A percentile compares a stretch with the other conserved stretches of the same genome.
phyloP scores from a whole-genome alignment of 139 green algal species.

The Volvox reticuliferus region DNA sequence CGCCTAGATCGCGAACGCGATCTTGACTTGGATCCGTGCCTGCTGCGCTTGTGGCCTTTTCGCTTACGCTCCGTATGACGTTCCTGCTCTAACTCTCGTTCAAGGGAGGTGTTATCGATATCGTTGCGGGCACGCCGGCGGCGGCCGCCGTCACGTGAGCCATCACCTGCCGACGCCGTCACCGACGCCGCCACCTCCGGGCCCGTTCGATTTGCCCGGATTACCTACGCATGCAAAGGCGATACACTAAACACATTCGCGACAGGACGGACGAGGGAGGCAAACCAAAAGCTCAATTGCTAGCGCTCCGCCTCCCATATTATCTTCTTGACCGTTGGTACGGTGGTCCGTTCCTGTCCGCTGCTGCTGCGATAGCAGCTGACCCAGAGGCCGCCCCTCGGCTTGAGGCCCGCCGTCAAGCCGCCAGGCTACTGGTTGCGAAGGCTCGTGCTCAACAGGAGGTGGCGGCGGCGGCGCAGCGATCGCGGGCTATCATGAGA shows the following conservation, averaged over 20 bases:
- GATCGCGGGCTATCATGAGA: background rate
- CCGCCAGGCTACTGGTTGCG: conserved; percentile 20
- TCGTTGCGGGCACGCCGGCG: too few relatives aligned
- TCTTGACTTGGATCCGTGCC: background rate
- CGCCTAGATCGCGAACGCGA: background rate
- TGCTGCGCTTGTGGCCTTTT: background rate
- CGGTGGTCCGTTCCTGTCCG: too few relatives aligned
- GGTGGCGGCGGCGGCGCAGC: conserved; percentile 34
- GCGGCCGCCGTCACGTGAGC: too few relatives aligned
- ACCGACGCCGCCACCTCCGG: background rate
- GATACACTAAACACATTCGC: background rate
- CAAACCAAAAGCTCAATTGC: too few relatives aligned
- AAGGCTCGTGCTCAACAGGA: conserved; percentile 38
- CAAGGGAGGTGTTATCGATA: background rate
- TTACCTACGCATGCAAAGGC: background rate
- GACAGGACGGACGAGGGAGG: too few relatives aligned
- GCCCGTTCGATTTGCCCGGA: background rate
- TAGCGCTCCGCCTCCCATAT: too few relatives aligned
- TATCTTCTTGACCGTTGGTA: too few relatives aligned
- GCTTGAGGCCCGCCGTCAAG: conserved; percentile 31
- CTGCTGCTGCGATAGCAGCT: background rate
- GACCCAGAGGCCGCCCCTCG: conserved; percentile 4
- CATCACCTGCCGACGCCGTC: background rate
- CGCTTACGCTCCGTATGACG: background rate
- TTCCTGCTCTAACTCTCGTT: background rate